A percentile compares a stretch with the other conserved stretches of the same genome.
Conservation (phyloP, 257 asterid species). For the Salvia miltiorrhiza region DNA sequence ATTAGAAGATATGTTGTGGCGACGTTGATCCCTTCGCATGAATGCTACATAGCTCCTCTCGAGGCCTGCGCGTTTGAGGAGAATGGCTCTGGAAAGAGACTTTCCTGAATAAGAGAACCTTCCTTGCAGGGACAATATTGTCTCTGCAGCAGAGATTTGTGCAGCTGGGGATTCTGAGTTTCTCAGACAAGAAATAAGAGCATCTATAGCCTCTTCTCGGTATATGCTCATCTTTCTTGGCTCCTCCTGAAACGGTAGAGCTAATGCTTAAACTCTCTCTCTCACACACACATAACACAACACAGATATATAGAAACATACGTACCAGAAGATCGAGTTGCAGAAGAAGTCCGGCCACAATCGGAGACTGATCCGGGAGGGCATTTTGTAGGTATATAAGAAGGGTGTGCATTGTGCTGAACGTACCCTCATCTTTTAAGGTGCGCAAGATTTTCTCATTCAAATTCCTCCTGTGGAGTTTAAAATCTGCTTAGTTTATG, state of each 20-base stretch:
- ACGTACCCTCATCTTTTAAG: constrained; percentile 68
- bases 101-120: constrained; percentile 77
- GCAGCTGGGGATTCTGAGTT: constrained; percentile 53
- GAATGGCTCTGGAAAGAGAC: constrained; percentile 61
- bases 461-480: constrained; percentile 53
- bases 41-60: constrained; percentile 40
- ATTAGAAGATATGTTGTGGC: constrained; percentile 32
- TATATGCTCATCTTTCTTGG: constrained; percentile 93
- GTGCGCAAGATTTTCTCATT: constrained; percentile 59
- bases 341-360: constrained; percentile 73
- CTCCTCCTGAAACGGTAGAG: constrained; percentile 45
- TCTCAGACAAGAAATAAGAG: constrained; percentile 64
- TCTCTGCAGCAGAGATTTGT: constrained; percentile 74
- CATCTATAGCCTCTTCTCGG: constrained; percentile 79
- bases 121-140: constrained; percentile 65
- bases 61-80: constrained; percentile 67
- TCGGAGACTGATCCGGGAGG: constrained; percentile 53
- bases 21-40: constrained; percentile 46
- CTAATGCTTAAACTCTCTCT: not conserved
- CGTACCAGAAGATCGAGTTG: constrained; percentile 80
- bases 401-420: constrained; percentile 76
- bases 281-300: not conserved
- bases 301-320: not conserved
- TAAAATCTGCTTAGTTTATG: not conserved
- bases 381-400: constrained; percentile 63